These are phyloP conservation scores for Steccherinum ochraceum DNA, from an alignment of 768 basidiomycete species.

Conservation along the genomic window DNA sequence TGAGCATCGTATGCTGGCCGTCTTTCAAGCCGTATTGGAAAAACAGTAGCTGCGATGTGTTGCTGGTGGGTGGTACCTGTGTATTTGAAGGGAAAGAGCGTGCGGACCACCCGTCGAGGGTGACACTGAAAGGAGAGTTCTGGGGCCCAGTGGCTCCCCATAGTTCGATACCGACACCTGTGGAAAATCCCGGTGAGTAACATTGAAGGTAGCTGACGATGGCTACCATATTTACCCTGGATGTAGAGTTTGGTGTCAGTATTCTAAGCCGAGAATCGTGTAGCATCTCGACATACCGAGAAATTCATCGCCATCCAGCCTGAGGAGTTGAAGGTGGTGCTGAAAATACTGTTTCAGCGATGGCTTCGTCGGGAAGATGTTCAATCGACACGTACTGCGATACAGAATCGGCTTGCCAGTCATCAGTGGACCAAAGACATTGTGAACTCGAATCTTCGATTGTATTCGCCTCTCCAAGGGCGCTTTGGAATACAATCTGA, in stretches of 20 bases:
- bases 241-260: background rate
- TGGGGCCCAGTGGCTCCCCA: background rate
- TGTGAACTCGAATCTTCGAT: background rate
- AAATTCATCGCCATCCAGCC: background rate
- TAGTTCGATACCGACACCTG: background rate
- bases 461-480: background rate
- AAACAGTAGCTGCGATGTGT: background rate
- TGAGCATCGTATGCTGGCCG: background rate
- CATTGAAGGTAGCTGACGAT: too few relatives aligned
- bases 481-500: background rate
- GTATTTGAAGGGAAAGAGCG: background rate
- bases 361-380: too few relatives aligned
- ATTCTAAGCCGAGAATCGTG: background rate
- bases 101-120: background rate
- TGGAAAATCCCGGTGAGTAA: too few relatives aligned
- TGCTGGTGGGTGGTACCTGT: background rate
- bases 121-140: background rate
- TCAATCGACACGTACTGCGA: background rate
- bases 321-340: background rate
- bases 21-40: background rate
- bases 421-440: background rate
- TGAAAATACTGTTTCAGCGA: too few relatives aligned
- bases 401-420: background rate
- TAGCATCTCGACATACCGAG: background rate
- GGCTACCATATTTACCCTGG: too few relatives aligned